Base-by-base conservation (phyloP, 163 green algal species). In the Scenedesmus sp. region DNA sequence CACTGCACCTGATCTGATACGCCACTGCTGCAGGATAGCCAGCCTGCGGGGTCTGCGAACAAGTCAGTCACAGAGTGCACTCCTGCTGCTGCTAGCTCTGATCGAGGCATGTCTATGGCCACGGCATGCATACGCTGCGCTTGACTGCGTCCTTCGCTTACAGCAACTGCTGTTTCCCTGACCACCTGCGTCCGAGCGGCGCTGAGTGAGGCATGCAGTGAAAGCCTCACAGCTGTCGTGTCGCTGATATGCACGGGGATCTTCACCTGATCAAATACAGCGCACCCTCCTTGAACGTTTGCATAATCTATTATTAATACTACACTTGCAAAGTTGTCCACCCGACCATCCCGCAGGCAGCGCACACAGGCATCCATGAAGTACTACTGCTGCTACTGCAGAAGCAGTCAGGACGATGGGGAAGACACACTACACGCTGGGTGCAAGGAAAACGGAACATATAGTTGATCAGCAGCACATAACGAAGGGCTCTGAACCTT, bases 41-140 rank as follows among this genome's bases (percentile, higher is more conserved):
- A 91, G 43, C 53, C 42, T 35, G 35, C 49, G 1, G 87, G 73
- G 43, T 91, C 87, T 70, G 87, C 44, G 59, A 85, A 91, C 30
- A 73, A 80, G 87, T 91, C 87, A 6, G 42, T 91, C 7, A 81
- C 78, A 33, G 40, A 53, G 42, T 46, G 26, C 56, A 68, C 87
- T 18, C 87, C 87, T 24, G 79, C 79, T 33, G 78, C 87, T 73
- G 7, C 15, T 15, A 91, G 87, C 40, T 87, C 87, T 59, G 87
- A 86, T 44, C 79, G 78, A 42, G 79, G 30, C 37, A 20, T 61
- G 56, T 91, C 87, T 18, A 87, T 16, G 30, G 87, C 87, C n/a
- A 91, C 30, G 16, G 76, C 87, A 44, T 91, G 87, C 87, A 91
- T 30, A 35, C 20, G 76, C 35, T 79, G 59, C 12, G 53, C 78